phyloP scores from a whole-genome alignment of 2,329 filamentous ascomycete species.

The Claviceps pusilla region DNA sequence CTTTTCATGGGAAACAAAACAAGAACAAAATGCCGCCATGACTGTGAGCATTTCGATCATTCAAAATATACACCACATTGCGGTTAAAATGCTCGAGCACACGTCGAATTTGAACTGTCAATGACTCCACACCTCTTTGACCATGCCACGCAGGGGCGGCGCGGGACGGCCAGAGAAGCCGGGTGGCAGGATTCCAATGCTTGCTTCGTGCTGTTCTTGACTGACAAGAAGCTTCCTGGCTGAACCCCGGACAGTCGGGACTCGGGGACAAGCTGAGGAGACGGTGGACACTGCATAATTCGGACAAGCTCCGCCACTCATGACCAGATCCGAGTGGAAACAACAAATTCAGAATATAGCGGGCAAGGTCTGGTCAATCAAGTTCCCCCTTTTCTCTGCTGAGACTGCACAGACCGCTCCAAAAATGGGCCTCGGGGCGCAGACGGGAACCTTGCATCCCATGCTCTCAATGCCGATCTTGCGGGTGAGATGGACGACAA shows the following conservation, averaged over 20 bases:
- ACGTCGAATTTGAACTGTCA: not conserved
- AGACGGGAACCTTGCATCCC: not conserved
- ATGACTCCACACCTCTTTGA: not conserved
- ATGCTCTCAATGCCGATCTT: not conserved
- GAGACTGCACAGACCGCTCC: constrained; percentile 2
- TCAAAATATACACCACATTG: too few relatives aligned
- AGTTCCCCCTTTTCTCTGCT: not conserved
- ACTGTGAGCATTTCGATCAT: too few relatives aligned
- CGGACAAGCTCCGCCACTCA: not conserved
- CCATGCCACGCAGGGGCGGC: not conserved
- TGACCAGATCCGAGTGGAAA: not conserved
- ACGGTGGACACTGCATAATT: not conserved
- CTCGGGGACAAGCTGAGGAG: not conserved
- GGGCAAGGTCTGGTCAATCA: not conserved
- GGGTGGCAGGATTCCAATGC: not conserved
- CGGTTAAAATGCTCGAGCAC: not conserved
- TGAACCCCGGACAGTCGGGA: not conserved
- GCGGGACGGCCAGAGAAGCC: constrained; percentile 5
- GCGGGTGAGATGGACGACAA: not conserved
- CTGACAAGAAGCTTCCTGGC: not conserved
- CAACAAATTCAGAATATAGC: not conserved
- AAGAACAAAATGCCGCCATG: not conserved
- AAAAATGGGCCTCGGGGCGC: not conserved
- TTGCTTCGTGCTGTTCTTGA: not conserved
- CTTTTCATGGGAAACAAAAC: not conserved